phyloP scores from a whole-genome alignment of 495 filamentous ascomycete genomes.

The Daldinia bambusicola region DNA sequence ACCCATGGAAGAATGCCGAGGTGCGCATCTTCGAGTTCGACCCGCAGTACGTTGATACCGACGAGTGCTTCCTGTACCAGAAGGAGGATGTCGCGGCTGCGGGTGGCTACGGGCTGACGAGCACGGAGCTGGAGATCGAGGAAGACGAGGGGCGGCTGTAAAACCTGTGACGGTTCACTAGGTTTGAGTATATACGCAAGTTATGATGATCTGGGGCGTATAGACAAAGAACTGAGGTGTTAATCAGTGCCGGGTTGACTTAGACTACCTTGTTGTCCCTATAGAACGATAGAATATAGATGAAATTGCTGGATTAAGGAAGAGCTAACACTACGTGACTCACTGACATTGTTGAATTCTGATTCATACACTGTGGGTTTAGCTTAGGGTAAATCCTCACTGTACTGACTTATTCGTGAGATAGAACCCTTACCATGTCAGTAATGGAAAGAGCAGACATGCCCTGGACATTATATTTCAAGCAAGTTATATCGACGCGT shows the following conservation, averaged over 20 bases:
- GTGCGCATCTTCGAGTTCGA: constrained; percentile 68
- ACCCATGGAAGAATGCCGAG: constrained; percentile 64
- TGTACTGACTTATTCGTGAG: not conserved
- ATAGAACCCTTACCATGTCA: no score
- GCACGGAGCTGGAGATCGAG: constrained; percentile 40
- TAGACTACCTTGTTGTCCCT: not conserved
- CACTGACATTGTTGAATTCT: not conserved
- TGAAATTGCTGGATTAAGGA: not conserved
- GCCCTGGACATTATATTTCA: not conserved
- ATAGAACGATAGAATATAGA: constrained; percentile 18
- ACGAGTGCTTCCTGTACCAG: constrained; percentile 41
- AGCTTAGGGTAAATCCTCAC: not conserved
- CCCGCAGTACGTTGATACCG: constrained; percentile 28
- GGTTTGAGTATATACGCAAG: no score
- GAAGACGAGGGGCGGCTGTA: constrained; percentile 23
- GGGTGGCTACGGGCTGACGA: constrained; percentile 38
- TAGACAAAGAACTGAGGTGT: not conserved
- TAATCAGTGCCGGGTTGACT: not conserved
- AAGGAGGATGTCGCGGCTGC: constrained; percentile 42
- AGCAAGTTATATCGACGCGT: not conserved
- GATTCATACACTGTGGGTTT: no score
- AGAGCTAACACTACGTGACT: not conserved
- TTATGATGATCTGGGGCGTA: not conserved
- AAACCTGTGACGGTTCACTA: not conserved
- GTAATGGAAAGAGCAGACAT: not conserved